phyloP scores from a whole-genome alignment of 495 filamentous ascomycete genomes.

The Xylaria grammica region DNA sequence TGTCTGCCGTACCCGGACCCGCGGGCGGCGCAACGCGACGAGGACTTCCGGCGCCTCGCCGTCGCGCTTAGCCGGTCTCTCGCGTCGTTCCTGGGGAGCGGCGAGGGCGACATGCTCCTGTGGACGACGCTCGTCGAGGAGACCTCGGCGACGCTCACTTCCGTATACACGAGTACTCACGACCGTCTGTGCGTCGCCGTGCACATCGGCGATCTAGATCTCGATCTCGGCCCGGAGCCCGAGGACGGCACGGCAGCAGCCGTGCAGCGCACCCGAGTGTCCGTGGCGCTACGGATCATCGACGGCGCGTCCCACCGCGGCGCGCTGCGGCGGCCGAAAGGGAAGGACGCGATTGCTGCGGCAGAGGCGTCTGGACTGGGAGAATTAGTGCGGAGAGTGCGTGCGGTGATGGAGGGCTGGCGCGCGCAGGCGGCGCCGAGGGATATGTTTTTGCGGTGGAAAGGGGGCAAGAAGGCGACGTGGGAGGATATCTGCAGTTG shows the following conservation, averaged over 20 bases:
- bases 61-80: constrained; percentile 7
- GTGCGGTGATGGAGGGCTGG: constrained; percentile 11
- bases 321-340: neutral
- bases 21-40: neutral
- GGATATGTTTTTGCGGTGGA: constrained; percentile 10
- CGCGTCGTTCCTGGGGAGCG: constrained; percentile 14
- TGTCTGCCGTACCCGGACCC: constrained; percentile 35
- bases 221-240: neutral
- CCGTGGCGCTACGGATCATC: neutral
- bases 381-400: neutral
- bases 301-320: neutral
- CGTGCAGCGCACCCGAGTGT: constrained; percentile 11
- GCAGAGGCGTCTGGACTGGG: neutral
- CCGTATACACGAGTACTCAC: neutral
- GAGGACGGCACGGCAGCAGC: neutral
- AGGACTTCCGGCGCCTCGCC: constrained; percentile 15
- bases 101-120: constrained; percentile 20
- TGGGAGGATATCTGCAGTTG: constrained; percentile 14
- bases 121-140: constrained; percentile 23
- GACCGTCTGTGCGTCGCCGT: neutral
- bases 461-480: neutral
- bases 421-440: neutral
- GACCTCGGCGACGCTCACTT: neutral
- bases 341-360: neutral
- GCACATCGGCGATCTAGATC: constrained; percentile 8